Conservation (phyloP, 257 asterid genomes). For the Ligustrum vulgare region DNA sequence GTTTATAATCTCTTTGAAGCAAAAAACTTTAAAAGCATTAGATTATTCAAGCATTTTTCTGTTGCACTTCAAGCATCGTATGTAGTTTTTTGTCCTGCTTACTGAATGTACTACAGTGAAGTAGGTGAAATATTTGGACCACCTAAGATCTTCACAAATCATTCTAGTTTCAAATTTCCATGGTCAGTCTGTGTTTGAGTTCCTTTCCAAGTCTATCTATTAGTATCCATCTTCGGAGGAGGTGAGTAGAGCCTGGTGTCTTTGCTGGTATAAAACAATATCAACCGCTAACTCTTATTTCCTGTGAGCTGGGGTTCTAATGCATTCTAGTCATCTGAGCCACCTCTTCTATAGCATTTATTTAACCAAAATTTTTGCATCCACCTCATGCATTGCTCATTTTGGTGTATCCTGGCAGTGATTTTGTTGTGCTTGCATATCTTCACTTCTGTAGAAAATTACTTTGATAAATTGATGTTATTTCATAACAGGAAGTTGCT, state of each 20-base stretch:
- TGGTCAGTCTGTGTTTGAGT: not conserved
- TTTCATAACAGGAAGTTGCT: slow-evolving; percentile 79
- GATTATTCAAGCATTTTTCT: not conserved
- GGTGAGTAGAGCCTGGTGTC: not conserved
- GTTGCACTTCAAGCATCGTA: not conserved
- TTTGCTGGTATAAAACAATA: not conserved
- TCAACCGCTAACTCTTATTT: not conserved
- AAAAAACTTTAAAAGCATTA: not conserved
- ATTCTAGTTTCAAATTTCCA: not conserved
- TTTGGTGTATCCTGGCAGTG: not conserved
- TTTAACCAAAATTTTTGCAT: not conserved
- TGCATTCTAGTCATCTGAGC: not conserved
- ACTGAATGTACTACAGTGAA: not conserved
- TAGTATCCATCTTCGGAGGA: not conserved
- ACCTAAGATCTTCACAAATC: not conserved
- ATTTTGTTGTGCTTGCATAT: not conserved
- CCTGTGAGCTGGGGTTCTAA: not conserved
- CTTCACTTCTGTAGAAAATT: not conserved
- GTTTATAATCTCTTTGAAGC: slow-evolving; percentile 1
- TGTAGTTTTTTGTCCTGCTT: not conserved
- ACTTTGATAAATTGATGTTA: not conserved
- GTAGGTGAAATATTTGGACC: slow-evolving; percentile 1
- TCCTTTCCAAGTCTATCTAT: slow-evolving; percentile 2
- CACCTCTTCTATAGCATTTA: not conserved
- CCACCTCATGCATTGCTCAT: not conserved